Evolutionary conservation across 768 basidiomycete genomes (phyloP).

Genomic region (Tricholoma furcatifolium): DNA sequence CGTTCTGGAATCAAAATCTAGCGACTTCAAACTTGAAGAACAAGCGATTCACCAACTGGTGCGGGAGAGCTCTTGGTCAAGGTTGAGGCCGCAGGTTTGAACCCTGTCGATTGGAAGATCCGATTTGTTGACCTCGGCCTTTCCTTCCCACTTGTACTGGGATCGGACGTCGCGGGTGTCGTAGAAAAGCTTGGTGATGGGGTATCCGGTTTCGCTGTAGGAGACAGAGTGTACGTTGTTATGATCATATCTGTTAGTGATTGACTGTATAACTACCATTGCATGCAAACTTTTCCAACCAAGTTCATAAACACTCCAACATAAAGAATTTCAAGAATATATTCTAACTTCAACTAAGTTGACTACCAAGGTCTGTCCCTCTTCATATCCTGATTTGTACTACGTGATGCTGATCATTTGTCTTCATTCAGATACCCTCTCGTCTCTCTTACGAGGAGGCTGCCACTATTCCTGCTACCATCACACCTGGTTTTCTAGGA

Average conservation of each 20-base stretch:
- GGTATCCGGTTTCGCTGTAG: slow-evolving; percentile 46
- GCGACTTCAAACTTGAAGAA: slow-evolving; percentile 16
- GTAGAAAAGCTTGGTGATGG: slow-evolving; percentile 50
- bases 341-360: slow-evolving; percentile 4
- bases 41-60: slow-evolving; percentile 20
- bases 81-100: slow-evolving; percentile 36
- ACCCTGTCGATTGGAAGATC: slow-evolving; percentile 53
- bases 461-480: too few relatives aligned
- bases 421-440: too few relatives aligned
- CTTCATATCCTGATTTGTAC: too few relatives aligned
- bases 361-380: too few relatives aligned
- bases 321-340: slow-evolving; percentile 28
- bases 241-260: background rate
- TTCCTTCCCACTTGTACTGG: slow-evolving; percentile 45
- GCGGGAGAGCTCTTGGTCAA: slow-evolving; percentile 41
- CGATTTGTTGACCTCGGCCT: slow-evolving; percentile 37
- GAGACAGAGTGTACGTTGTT: slow-evolving; percentile 50
- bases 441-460: too few relatives aligned
- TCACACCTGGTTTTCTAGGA: too few relatives aligned
- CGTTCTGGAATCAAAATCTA: slow-evolving; percentile 13
- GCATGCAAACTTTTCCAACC: slow-evolving; percentile 11
- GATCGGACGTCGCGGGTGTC: slow-evolving; percentile 48
- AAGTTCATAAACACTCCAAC: slow-evolving; percentile 4
- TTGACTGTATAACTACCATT: background rate
- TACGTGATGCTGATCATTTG: too few relatives aligned